Evolutionary conservation across 257 asterid species (phyloP), one percentile per base, ranked within the genome.

Genomic region (Anisodus tanguticus): DNA sequence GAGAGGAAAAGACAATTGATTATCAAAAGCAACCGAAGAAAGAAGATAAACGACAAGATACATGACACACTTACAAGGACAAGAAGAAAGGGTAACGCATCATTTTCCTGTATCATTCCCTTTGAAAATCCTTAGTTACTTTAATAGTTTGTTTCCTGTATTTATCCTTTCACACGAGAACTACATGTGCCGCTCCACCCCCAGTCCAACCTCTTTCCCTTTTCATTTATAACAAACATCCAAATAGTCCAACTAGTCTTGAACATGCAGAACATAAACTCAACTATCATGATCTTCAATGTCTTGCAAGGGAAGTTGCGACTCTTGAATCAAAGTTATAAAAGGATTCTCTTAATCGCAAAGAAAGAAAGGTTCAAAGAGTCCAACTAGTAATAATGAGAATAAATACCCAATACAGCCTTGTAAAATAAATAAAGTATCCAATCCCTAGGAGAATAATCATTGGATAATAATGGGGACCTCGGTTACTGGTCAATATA

Each of bases 91-190:
- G 45, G 17, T 77, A 77, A 77, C 31, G 31, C 47, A 77, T 31
- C 81, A 53, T 8, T 76, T 76, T 76, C 26, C 26, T 15, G 64
- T 51, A 76, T 26, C 12, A 76, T 53, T 51, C 81, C 13, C 47
- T 77, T 76, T 76, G 81, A 76, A 51, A 13, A 53, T 76, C 81
- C 62, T 53, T 51, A 7, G 8, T 22, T 53, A 76, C 81, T 76
- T 51, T 76, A 76, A 51, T 26, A 26, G 26, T 51, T 51, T 4
- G 45, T 26, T 53, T 26, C 63, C 26, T 53, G 26, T 53, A 76
- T 22, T 76, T 26, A 76, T 51, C 64, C 26, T 63, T 77, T 77
- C 64, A 53, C 47, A 26, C 43, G 45, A 77, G 64, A 53, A 77
- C 45, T 22, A 12, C 2, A 77, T 77, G 47, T 3, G 26, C 49